These are phyloP conservation scores for Lasiosphaeria ovina DNA, from an alignment of 495 filamentous ascomycete genomes.

Conservation along the genomic window DNA sequence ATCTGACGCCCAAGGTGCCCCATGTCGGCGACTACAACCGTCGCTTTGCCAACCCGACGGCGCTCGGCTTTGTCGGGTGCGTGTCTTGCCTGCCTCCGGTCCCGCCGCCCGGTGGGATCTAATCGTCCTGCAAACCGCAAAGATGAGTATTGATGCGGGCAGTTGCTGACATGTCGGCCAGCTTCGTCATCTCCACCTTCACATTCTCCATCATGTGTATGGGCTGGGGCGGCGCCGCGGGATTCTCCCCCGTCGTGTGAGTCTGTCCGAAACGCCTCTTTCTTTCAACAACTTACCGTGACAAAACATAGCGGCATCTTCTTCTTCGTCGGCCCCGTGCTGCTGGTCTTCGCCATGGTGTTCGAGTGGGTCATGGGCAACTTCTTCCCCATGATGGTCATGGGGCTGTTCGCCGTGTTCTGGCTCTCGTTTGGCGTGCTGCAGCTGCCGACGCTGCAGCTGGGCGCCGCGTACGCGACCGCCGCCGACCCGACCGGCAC, in stretches of 20 bases:
- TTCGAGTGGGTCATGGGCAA: constrained; percentile 54
- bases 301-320: constrained; percentile 48
- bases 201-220: constrained; percentile 49
- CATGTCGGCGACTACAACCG: constrained; percentile 47
- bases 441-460: constrained; percentile 49
- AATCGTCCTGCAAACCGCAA: background rate
- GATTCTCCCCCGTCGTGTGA: constrained; percentile 49
- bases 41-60: constrained; percentile 54
- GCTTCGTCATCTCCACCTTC: constrained; percentile 52
- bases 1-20: constrained; percentile 53
- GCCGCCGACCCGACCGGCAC: constrained; percentile 42
- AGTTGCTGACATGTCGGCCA: constrained; percentile 8
- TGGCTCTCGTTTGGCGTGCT: constrained; percentile 56
- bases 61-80: constrained; percentile 53
- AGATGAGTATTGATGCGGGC: background rate
- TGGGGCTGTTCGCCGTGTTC: constrained; percentile 56
- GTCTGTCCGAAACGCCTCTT: constrained; percentile 14
- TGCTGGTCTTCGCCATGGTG: constrained; percentile 47
- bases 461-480: constrained; percentile 48
- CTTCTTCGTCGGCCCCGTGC: constrained; percentile 53
- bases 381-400: constrained; percentile 58
- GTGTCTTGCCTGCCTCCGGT: constrained; percentile 6
- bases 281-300: background rate
- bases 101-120: too few species aligned
- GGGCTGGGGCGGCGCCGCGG: constrained; percentile 55